phyloP scores from a whole-genome alignment of 805 yeast species.

The Hanseniaspora thailandica region DNA sequence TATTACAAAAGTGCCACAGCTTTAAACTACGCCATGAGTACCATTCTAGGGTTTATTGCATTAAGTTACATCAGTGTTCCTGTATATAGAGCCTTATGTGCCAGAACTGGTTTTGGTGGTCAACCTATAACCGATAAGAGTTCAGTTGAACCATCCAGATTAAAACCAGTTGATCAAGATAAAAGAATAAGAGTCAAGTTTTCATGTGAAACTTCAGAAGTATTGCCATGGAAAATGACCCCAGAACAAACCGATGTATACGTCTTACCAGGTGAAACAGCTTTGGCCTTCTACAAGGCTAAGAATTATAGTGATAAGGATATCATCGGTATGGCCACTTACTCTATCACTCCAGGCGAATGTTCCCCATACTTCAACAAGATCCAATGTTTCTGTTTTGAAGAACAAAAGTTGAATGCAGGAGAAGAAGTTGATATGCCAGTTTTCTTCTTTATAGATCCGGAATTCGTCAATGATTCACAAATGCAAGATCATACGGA shows the following conservation, averaged over 20 bases:
- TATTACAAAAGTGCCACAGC: conserved; percentile 39
- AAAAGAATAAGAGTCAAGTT: conserved; percentile 73
- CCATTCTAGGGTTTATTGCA: conserved; percentile 59
- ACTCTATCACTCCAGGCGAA: conserved; percentile 90
- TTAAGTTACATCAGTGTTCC: conserved; percentile 88
- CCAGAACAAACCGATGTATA: conserved; percentile 91
- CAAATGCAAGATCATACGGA: conserved; percentile 83
- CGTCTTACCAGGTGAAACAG: conserved; percentile 94
- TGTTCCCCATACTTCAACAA: conserved; percentile 94
- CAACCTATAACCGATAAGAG: conserved; percentile 77
- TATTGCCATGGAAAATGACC: conserved; percentile 86
- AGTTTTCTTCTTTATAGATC: conserved; percentile 90
- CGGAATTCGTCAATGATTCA: conserved; percentile 89
- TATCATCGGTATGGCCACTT: conserved; percentile 96
- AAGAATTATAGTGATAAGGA: conserved; percentile 75
- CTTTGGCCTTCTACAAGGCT: conserved; percentile 89
- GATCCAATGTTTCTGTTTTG: conserved; percentile 96
- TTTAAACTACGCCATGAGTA: conserved; percentile 55
- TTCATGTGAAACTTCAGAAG: conserved; percentile 82
- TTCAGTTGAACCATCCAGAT: conserved; percentile 73
- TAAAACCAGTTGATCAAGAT: conserved; percentile 77
- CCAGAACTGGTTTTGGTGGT: conserved; percentile 93
- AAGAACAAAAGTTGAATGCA: conserved; percentile 83
- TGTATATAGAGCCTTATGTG: conserved; percentile 78
- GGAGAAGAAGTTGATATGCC: conserved; percentile 99